Percentiles rank a stretch among this genome's conserved stretches.
These are phyloP conservation scores for Pisolithus albus DNA, from an alignment of 768 basidiomycete genomes.

Conservation along the genomic window DNA sequence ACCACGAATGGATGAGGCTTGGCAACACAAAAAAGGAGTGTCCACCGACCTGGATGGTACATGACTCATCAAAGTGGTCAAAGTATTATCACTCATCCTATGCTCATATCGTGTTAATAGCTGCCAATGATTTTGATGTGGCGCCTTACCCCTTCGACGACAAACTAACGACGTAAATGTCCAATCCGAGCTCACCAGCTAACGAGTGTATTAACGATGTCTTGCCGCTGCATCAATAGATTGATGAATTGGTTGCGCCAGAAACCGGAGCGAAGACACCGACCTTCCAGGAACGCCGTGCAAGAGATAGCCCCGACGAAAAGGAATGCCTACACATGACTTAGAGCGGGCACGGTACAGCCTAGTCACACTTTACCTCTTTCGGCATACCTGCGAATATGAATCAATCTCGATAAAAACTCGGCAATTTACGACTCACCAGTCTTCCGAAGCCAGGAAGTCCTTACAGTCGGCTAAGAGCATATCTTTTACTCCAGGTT, in stretches of 20 bases:
- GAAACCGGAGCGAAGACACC: slow-evolving; percentile 4
- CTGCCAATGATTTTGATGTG: background rate
- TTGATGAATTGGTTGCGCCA: slow-evolving; percentile 9
- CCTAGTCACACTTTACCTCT: slow-evolving; percentile 49
- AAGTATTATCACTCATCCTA: slow-evolving; percentile 87
- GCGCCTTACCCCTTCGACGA: slow-evolving; percentile 73
- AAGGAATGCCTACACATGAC: slow-evolving; percentile 62
- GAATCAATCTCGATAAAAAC: slow-evolving; percentile 12
- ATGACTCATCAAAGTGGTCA: slow-evolving; percentile 82
- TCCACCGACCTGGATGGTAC: slow-evolving; percentile 67
- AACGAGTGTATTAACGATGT: slow-evolving; percentile 82
- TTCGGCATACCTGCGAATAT: slow-evolving; percentile 70
- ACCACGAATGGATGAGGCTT: slow-evolving; percentile 9
- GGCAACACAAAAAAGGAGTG: background rate
- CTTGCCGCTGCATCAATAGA: slow-evolving; percentile 52
- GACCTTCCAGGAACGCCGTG: slow-evolving; percentile 85
- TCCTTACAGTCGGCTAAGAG: slow-evolving; percentile 81
- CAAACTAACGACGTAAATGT: slow-evolving; percentile 87
- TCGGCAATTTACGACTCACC: slow-evolving; percentile 43
- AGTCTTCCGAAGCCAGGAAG: slow-evolving; percentile 77
- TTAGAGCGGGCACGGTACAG: slow-evolving; percentile 13
- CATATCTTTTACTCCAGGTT: slow-evolving; percentile 89
- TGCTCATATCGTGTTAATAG: slow-evolving; percentile 9
- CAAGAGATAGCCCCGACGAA: slow-evolving; percentile 78
- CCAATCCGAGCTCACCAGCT: slow-evolving; percentile 77